Evolutionary conservation across 768 basidiomycete genomes (phyloP), one percentile per base, ranked within the genome.

Genomic region (Symmetrospora coprosmae): DNA sequence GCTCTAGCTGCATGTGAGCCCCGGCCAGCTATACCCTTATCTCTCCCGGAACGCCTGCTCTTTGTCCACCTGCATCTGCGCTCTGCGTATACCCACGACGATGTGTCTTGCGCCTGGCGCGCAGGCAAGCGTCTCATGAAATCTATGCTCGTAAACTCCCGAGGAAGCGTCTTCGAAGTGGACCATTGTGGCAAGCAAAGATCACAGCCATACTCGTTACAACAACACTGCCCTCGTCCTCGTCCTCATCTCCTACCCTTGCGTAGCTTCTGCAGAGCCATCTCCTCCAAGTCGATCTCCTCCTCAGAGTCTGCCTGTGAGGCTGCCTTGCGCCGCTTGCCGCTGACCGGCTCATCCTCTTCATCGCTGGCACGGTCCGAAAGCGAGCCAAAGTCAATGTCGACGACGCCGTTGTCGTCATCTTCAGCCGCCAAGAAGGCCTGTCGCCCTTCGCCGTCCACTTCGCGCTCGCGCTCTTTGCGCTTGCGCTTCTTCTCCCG

Each of bases 401-500:
- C 78, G 70, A 85, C 84, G 0, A 84, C 83, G 66, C 83, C 82
- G 62, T 79, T 80, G 7, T 55, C 72, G 34, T 50, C 63, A 21
- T 66, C 68, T 21, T 62, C 68, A 16, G 50, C 43, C 14, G 50
- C 64, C 28, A 58, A n/a, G n/a, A n/a, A n/a, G n/a, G n/a, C n/a
- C n/a, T n/a, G 14, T 2, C 48, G 28, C 46, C 61, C 8, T 31
- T 37, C 6, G 13, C 59, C 33, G 14, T 72, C 76, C 55, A 73
- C 75, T 69, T 87, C 85, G 35, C 79, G 77, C 23, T 66, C 65
- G 3, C 48, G 31, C 58, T 87, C 84, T 74, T 91, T 92, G 69
- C 86, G 76, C 74, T 90, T 92, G 64, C 86, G 75, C 76, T 92
- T 94, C 78, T 86, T 90, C 72, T 94, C 91, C 64, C 78, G 75